Percentiles rank a stretch among this genome's conserved stretches.
phyloP scores from a whole-genome alignment of 768 basidiomycete species.

The Auriculariales sp. region DNA sequence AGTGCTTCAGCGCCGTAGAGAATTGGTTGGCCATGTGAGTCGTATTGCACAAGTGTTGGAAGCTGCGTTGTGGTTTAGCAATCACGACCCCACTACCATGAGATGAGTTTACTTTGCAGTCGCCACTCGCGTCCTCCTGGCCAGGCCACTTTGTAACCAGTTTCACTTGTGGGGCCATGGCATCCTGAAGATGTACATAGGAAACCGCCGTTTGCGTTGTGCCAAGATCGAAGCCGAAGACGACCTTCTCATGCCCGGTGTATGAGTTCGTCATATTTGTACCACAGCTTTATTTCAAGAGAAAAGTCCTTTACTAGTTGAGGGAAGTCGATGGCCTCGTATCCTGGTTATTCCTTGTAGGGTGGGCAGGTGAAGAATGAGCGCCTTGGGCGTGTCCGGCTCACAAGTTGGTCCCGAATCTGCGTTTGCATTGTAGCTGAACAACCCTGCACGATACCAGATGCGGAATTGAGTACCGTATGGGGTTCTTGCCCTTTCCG shows the following conservation, averaged over 20 bases:
- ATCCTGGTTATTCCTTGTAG: too few species aligned
- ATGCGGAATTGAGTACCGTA: too few species aligned
- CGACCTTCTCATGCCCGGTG: not conserved
- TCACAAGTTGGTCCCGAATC: too few species aligned
- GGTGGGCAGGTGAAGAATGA: too few species aligned
- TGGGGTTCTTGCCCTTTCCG: too few species aligned
- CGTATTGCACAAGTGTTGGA: constrained; percentile 1
- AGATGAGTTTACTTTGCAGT: not conserved
- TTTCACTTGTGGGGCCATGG: not conserved
- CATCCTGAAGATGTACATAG: not conserved
- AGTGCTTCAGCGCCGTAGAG: constrained; percentile 3
- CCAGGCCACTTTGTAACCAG: constrained; percentile 3
- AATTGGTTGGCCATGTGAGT: not conserved
- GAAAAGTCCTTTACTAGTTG: too few species aligned
- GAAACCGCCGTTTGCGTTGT: not conserved
- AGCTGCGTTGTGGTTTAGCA: not conserved
- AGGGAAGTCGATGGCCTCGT: too few species aligned
- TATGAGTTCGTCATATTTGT: too few species aligned
- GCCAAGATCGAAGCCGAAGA: not conserved
- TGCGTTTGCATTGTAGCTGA: too few species aligned
- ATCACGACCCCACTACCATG: not conserved
- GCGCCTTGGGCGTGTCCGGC: too few species aligned
- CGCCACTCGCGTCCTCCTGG: constrained; percentile 4
- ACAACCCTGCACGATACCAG: too few species aligned
- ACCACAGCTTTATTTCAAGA: too few species aligned